Conservation (phyloP, 2,329 filamentous ascomycete species). For the Camillea tinctor region DNA sequence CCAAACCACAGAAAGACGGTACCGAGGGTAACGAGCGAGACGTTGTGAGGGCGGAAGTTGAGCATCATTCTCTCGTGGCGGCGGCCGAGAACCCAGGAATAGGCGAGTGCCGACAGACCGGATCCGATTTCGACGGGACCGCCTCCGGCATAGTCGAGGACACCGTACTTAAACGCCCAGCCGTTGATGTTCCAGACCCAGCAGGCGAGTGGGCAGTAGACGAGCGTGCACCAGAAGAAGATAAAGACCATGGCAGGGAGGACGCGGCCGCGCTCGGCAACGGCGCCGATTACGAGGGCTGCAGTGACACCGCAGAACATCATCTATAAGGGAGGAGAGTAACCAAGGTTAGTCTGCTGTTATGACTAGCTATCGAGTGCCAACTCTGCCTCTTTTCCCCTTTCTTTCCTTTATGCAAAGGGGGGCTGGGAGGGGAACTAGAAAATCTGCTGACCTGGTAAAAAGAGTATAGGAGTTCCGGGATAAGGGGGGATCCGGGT, state of each 20-base stretch:
- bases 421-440: too few relatives aligned
- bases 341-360: conserved; percentile 8
- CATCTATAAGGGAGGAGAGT: conserved; percentile 57
- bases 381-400: too few relatives aligned
- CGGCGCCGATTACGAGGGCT: conserved; percentile 86
- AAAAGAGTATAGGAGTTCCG: conserved; percentile 88
- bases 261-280: conserved; percentile 90
- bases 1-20: conserved; percentile 97
- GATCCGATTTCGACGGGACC: conserved; percentile 97
- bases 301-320: conserved; percentile 95
- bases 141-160: conserved; percentile 93
- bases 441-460: conserved; percentile 68
- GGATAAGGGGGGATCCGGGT: conserved; percentile 82
- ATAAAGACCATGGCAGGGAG: conserved; percentile 92
- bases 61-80: conserved; percentile 99
- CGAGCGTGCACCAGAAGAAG: conserved; percentile 94
- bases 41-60: conserved; percentile 99
- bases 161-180: conserved; percentile 87
- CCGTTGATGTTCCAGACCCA: conserved; percentile 97
- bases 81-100: conserved; percentile 91
- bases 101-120: conserved; percentile 88
- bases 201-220: conserved; percentile 95
- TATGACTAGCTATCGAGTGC: neutral
- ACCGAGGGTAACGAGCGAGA: conserved; percentile 92
- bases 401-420: neutral